phyloP scores from a whole-genome alignment of 2,329 filamentous ascomycete genomes.

The Exophiala sp. region DNA sequence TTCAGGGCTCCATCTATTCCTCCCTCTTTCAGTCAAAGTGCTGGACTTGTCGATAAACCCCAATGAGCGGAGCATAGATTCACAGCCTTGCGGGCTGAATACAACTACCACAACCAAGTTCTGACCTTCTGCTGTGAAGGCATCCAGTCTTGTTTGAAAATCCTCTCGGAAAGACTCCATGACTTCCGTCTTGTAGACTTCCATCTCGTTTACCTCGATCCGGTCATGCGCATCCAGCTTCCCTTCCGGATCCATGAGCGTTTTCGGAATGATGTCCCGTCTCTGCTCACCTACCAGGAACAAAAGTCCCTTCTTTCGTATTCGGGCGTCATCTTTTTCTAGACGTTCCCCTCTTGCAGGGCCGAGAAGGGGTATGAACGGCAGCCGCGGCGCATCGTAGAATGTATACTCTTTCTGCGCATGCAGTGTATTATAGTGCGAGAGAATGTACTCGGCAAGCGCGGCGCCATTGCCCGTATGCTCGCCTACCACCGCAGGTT shows the following conservation, averaged over 20 bases:
- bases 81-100: constrained; percentile 61
- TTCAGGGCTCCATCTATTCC: constrained; percentile 23
- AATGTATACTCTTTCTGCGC: constrained; percentile 8
- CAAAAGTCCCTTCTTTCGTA: constrained; percentile 57
- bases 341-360: constrained; percentile 27
- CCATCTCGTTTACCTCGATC: constrained; percentile 70
- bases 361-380: constrained; percentile 25
- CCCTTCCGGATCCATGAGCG: constrained; percentile 56
- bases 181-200: constrained; percentile 82
- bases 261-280: constrained; percentile 83
- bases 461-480: constrained; percentile 82
- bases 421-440: constrained; percentile 61
- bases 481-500: constrained; percentile 66
- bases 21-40: constrained; percentile 31
- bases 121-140: constrained; percentile 36
- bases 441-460: constrained; percentile 72
- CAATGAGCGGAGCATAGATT: constrained; percentile 56
- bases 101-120: constrained; percentile 40
- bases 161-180: constrained; percentile 72
- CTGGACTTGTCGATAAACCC: constrained; percentile 44
- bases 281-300: constrained; percentile 90
- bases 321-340: constrained; percentile 12
- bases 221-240: constrained; percentile 46
- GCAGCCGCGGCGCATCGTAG: constrained; percentile 24
- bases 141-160: constrained; percentile 54